Evolutionary conservation across 768 basidiomycete genomes (phyloP).

Genomic region (Serendipita vermifera): DNA sequence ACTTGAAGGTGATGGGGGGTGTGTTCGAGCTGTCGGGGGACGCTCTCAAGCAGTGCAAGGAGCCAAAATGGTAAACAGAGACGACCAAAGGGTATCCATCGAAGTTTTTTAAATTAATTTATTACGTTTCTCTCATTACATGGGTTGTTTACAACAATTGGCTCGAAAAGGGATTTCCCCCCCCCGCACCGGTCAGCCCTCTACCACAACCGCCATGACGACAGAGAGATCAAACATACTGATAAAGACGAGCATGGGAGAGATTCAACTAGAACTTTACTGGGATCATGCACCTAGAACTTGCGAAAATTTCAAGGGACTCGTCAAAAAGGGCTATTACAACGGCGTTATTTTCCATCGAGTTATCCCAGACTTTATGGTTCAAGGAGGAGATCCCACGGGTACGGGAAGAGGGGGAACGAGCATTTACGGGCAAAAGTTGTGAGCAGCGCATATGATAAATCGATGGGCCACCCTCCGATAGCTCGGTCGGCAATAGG

Average conservation of each 20-base stretch:
- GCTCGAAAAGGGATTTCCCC: no score
- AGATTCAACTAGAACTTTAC: constrained; percentile 82
- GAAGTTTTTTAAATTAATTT: no score
- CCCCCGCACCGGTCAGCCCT: no score
- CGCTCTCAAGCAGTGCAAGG: no score
- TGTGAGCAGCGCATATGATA: not conserved
- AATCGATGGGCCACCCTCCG: no score
- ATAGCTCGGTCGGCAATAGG: no score
- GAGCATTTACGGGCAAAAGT: constrained; percentile 63
- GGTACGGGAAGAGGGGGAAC: constrained; percentile 89
- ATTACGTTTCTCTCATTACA: no score
- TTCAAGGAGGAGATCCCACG: constrained; percentile 90
- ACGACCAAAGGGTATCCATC: no score
- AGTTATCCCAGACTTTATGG: constrained; percentile 94
- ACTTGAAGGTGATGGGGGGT: no score
- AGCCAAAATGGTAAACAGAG: no score
- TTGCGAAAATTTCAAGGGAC: constrained; percentile 88
- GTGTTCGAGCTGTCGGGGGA: no score
- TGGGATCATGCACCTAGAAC: constrained; percentile 93
- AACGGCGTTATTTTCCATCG: constrained; percentile 84
- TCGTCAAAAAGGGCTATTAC: constrained; percentile 87
- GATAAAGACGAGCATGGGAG: constrained; percentile 73
- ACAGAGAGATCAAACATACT: constrained; percentile 43
- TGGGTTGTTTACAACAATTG: no score
- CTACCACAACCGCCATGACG: constrained; percentile 5